Conservation (phyloP, 441 rosid species). For the Erysimum cheiri region DNA sequence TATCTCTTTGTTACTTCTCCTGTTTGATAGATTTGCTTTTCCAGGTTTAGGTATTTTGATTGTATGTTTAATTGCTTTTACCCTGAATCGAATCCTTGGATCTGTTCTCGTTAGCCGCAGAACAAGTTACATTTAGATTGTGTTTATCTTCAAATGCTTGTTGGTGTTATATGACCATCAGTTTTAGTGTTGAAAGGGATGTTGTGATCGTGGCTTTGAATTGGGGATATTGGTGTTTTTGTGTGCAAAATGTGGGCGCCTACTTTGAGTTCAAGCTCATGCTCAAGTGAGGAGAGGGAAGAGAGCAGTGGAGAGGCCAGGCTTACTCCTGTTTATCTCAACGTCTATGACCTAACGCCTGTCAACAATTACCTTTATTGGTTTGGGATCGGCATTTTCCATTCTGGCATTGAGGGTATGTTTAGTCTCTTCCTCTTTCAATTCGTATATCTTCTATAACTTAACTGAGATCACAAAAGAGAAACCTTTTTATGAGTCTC, state of each 20-base stretch:
- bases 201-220: conserved; percentile 20
- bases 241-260: conserved; percentile 67
- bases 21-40: conserved; percentile 17
- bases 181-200: conserved; percentile 12
- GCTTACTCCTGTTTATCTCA: conserved; percentile 67
- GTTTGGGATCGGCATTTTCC: conserved; percentile 95
- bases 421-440: neutral
- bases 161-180: neutral
- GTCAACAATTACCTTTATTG: conserved; percentile 89
- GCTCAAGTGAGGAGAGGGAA: conserved; percentile 56
- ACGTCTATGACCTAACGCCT: conserved; percentile 93
- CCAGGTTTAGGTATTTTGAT: neutral
- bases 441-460: neutral
- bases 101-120: neutral
- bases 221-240: conserved; percentile 15
- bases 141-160: neutral
- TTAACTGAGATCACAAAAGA: neutral
- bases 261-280: conserved; percentile 54
- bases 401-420: conserved; percentile 90
- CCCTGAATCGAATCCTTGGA: neutral
- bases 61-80: neutral
- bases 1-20: neutral
- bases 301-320: conserved; percentile 48
- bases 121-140: conserved; percentile 19
- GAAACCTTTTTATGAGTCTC: neutral